Base-by-base conservation (phyloP, 257 asterid species). In the Lithospermum erythrorhizon region DNA sequence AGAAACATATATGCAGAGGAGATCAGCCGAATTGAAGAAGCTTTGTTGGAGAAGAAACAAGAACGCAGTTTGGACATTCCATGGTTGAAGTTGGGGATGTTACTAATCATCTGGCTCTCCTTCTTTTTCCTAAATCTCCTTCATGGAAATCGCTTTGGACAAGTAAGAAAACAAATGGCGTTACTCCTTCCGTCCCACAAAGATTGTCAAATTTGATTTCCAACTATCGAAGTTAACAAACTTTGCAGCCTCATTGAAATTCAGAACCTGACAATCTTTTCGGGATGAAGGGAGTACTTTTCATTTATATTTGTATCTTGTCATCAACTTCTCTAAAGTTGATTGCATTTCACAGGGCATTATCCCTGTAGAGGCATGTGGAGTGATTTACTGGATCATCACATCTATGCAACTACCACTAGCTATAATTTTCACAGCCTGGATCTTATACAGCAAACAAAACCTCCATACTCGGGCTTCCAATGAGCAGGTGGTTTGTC, bases 71-170 rank as follows among this genome's bases (percentile, higher is more conserved):
- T 49, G 64, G 82, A 56, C 49, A 68, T 75, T 61, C 95, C 97
- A 30, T 76, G 86, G 88, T 2, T 64, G 76, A 90, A 85, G 79
- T 59, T 87, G 54, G 88, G 83, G 58, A 16, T 70, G 77, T 68
- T 87, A 62, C 29, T 82, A 32, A 41, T 79, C 61, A 73, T 87
- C 62, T 90, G 98, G 98, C 53, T 81, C 65, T 76, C 85, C 37
- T 90, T 85, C 72, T 77, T 85, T 62, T 47, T 72, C 25, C 49
- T 86, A 58, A 77, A 85, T 62, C 83, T 90, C 68, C 83, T 85
- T 66, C 95, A 95, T 21, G 98, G 98, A 65, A 87, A 87, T 61
- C 78, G 83, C 71, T 58, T 75, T 60, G 87, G 90, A 66, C 90
- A 82, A 60, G 97, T 90, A 75, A 35, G 79, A 8, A 58, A 1